A percentile compares a stretch with the other conserved stretches of the same genome.
phyloP scores from a whole-genome alignment of 345 rosid genomes.

The Gossypium bickii region DNA sequence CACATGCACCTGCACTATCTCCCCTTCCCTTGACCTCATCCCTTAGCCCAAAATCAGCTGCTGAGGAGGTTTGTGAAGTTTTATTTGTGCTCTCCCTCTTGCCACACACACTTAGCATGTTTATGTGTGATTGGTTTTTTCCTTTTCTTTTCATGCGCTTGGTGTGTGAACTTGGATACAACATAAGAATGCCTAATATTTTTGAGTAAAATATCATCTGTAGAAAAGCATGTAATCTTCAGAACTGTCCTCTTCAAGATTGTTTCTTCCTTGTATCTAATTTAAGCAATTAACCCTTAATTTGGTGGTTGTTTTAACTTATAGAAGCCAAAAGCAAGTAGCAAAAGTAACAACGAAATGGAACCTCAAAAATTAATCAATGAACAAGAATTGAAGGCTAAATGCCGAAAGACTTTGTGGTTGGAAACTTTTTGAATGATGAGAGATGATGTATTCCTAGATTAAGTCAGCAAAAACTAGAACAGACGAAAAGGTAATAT shows the following conservation, averaged over 20 bases:
- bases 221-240: neutral
- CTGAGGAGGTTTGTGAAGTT: constrained; percentile 56
- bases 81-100: neutral
- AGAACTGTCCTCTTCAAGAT: neutral
- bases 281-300: neutral
- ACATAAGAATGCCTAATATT: neutral
- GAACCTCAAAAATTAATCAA: neutral
- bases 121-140: neutral
- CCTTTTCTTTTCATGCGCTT: neutral
- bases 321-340: neutral
- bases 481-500: neutral
- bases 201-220: neutral
- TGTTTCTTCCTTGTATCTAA: neutral
- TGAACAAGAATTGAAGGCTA: neutral
- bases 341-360: neutral
- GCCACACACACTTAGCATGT: neutral
- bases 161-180: neutral
- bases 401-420: neutral
- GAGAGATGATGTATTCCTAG: neutral
- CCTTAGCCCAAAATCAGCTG: constrained; percentile 62
- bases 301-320: neutral
- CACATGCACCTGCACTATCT: constrained; percentile 59
- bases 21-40: constrained; percentile 37
- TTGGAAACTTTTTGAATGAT: neutral
- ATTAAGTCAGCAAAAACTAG: neutral